Percentiles rank a stretch among this genome's conserved stretches.
Conservation (phyloP, 1,284 basidiomycete genomes). For the Cutaneotrichosporon mucoides region DNA sequence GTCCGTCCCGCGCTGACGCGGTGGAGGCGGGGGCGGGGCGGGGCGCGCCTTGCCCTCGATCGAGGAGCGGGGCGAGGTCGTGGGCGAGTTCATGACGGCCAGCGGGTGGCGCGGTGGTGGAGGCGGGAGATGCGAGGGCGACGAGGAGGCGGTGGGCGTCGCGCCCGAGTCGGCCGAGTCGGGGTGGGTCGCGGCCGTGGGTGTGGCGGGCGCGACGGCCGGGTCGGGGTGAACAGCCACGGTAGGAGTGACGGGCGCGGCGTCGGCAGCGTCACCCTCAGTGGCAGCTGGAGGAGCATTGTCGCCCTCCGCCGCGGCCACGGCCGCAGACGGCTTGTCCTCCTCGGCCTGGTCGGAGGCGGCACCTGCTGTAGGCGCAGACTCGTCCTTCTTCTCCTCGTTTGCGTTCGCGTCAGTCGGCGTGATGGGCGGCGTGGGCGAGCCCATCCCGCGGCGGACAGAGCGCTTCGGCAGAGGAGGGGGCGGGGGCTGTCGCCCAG, state of each 20-base stretch:
- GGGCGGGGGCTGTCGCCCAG: conserved; percentile 15
- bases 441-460: conserved; percentile 17
- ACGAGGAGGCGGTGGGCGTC: not conserved
- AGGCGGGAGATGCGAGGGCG: not conserved
- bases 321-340: not conserved
- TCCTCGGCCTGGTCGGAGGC: not conserved
- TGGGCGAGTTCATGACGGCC: not conserved
- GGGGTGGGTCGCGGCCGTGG: not conserved
- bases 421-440: conserved; percentile 5
- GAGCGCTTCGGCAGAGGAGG: conserved; percentile 35
- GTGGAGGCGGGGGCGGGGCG: not conserved
- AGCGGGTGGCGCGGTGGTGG: conserved; percentile 3
- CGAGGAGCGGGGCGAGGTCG: not conserved
- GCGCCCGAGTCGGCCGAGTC: not conserved
- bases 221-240: too few relatives aligned
- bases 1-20: not conserved
- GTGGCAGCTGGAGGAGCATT: too few relatives aligned
- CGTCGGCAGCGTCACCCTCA: not conserved
- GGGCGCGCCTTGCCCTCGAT: not conserved
- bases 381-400: not conserved
- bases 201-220: not conserved
- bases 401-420: not conserved
- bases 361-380: not conserved
- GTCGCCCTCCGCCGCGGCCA: too few relatives aligned
- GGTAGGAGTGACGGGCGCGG: not conserved